A percentile compares a stretch with the other conserved stretches of the same genome.
These are phyloP conservation scores for Podaxis rugospora DNA, from an alignment of 768 basidiomycete species.

Conservation along the genomic window DNA sequence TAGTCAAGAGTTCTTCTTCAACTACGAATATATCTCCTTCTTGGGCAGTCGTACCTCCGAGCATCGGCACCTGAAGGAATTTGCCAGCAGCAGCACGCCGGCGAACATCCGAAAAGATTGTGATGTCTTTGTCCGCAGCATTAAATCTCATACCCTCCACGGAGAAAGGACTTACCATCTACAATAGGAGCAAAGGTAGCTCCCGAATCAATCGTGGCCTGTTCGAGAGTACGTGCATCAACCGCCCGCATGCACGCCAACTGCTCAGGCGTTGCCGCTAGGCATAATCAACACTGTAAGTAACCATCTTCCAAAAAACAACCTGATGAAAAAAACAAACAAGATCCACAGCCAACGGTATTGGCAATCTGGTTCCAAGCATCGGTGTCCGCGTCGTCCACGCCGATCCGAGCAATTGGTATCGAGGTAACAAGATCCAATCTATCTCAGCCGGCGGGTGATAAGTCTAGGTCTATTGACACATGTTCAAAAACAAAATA, in stretches of 20 bases:
- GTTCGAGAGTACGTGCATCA: conserved; percentile 24
- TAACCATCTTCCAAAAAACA: neutral
- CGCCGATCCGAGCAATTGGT: neutral
- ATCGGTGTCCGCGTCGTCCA: conserved; percentile 13
- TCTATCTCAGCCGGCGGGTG: conserved; percentile 6
- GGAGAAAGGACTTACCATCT: conserved; percentile 22
- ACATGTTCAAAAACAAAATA: neutral
- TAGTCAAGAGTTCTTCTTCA: conserved; percentile 20
- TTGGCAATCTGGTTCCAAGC: conserved; percentile 27
- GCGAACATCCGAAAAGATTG: conserved; percentile 25
- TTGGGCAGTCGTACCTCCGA: conserved; percentile 26
- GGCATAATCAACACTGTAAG: neutral
- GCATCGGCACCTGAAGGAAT: conserved; percentile 24
- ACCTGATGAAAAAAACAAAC: conserved; percentile 13
- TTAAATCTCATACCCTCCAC: neutral
- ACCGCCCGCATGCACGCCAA: conserved; percentile 30
- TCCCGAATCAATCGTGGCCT: conserved; percentile 24
- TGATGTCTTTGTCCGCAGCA: conserved; percentile 20
- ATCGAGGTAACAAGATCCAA: conserved; percentile 1
- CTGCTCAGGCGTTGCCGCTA: conserved; percentile 22
- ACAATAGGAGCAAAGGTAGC: conserved; percentile 21
- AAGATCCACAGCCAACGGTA: conserved; percentile 27
- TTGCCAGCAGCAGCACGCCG: conserved; percentile 21
- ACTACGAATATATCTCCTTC: conserved; percentile 32
- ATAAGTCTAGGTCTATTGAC: neutral